Evolutionary conservation across 1,139 yeast genomes (phyloP), one percentile per base, ranked within the genome.

Genomic region (Keqinozyma sinolaborantium): DNA sequence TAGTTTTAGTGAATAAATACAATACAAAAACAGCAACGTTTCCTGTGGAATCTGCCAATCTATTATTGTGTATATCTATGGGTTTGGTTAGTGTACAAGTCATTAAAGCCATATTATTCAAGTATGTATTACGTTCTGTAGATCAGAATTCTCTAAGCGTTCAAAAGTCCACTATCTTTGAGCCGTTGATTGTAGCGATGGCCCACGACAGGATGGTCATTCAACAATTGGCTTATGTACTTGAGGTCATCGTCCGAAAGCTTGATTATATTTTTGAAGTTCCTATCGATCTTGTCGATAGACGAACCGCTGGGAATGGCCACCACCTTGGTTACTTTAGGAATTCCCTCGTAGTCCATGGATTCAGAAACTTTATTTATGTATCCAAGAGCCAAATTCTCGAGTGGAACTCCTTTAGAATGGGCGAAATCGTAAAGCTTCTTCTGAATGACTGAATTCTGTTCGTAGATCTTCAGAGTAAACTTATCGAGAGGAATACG

Each of bases 221-320:
- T 39, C 16, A 47, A 50, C 38, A 76, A 64, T 8, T 58, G 51
- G 35, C 75, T 67, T 31, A 79, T 64, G 24, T 62, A 70, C 1
- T 56, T 53, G 45, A 81, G 68, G 40, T 82, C 87, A 1, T 51
- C 71, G 21, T 68, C 74, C 7, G 77, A 50, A 38, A 85, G 61
- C 10, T 57, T 53, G 26, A 77, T 54, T 14, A 60, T 53, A 24
- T 42, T 44, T 6, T 69, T 62, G 41, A 72, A 64, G 56, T 83
- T 85, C 48, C 75, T 82, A 30, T 67, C 64, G 16, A 81, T 76
- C 50, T 83, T 77, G 11, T 53, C 65, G 8, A 63, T 59, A 16
- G 78, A 70, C 5, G 86, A 70, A 8, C 85, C 78, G 34, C 87
- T 79, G 15, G 95, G 95, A 50, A 86, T 83, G 27, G 95, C 95